Base-by-base conservation (phyloP, 148 eudicot genomes). In the Fagopyrum homotropicum region DNA sequence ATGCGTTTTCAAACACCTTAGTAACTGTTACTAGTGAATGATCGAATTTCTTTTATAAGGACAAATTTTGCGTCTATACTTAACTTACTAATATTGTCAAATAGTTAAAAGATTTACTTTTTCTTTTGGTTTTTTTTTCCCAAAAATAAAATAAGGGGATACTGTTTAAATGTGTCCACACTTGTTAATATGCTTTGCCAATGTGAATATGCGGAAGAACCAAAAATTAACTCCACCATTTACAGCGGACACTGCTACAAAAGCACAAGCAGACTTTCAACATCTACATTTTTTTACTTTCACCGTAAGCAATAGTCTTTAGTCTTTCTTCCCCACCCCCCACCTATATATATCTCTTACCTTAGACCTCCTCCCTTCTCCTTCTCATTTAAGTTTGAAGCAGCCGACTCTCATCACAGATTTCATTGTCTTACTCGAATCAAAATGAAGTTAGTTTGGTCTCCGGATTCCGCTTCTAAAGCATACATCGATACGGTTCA, bases 391-490 rank as follows among this genome's bases (percentile, higher is more conserved):
- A 17, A 26, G 47, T 40, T 12, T 66, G 17, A 40, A 66, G 19
- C 35, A 26, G 29, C 22, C 60, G 60, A 55, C 4, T 61, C 68
- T 61, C 68, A 3, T 43, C 47, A 64, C 45, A 35, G 45, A 35
- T 35, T 12, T 12, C 71, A 11, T 35, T 6, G 10, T 63, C 46
- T 4, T 7, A 16, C 59, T 22, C 2, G 7, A 40, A 4, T 17
- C 0, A 73, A 73, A 49, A 93, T 93, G 98, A 89, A 93, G 91
- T 82, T 90, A 12, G 90, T 93, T 80, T 90, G 98, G 96, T 88
- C 85, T 43, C 89, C 93, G 15, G 98, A 93, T 44, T 82, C 81
- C 49, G 98, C 98, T 29, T 82, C 89, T 10, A 90, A 93, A 78
- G 98, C 96, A 79, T 90, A 89, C 57, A 79, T 93, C 47, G 96